Base-by-base conservation (phyloP, 768 basidiomycete genomes). In the Boletus patriciae region DNA sequence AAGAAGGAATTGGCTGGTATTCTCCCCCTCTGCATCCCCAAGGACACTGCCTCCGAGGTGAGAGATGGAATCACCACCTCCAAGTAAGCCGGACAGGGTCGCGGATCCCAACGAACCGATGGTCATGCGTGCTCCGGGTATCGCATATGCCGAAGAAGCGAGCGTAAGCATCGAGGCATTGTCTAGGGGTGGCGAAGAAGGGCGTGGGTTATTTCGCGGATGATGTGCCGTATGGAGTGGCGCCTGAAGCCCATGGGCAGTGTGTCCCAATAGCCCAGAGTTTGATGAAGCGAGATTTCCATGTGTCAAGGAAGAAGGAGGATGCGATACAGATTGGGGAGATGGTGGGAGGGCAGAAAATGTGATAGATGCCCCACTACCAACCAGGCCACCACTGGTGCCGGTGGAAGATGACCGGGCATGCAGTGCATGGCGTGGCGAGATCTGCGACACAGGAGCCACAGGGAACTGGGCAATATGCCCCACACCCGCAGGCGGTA, bases 131-230 rank as follows among this genome's bases (percentile, higher is more conserved):
- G 76, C 77, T 19, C 80, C 82, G 16, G 87, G 84, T 50, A 87
- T 75, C 1, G 85, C 95, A 71, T 91, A 97, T 4, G 92, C 94
- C 4, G 93, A 95, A 25, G 92, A 94, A 13, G 96, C 96, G 12
- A 99, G 83, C 0, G 96, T 99, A 45, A 98, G 78, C 52, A 95
- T 77, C 3, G 92, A 94, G 2, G 96, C 96, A 67, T 98, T 94
- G 66, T 95, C 94, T 44, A 85, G 77, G 1, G 96, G 95, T 21
- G 92, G 89, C 7, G 92, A 92, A 16, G 89, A 88, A 23, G 97
- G 96, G 23, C 91, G 85, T 1, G 96, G 96, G 67, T 99, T 99
- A 72, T 97, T 92, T 45, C 94, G 84, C 11, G 96, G 95, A 74
- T 98, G 94, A 52, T 92, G 93, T n/a, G 83, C 76, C 0, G 94